These are phyloP conservation scores for Prunus kanzakura DNA, from an alignment of 306 rosid genomes.

Conservation along the genomic window DNA sequence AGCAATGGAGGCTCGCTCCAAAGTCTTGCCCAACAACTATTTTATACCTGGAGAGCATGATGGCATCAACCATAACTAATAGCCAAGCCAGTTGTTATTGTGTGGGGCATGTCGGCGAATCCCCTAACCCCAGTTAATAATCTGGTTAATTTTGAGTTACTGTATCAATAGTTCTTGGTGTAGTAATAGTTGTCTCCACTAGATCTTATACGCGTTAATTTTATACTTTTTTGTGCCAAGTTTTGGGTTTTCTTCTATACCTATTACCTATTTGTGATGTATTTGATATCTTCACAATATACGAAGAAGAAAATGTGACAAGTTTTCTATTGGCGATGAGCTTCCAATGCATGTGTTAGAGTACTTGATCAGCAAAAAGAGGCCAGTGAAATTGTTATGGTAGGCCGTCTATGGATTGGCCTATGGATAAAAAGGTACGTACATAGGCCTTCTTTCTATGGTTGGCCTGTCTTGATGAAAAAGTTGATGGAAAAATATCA, in stretches of 20 bases:
- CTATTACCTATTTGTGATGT: too few species aligned
- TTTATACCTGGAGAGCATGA: conserved; percentile 34
- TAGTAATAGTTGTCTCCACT: background rate
- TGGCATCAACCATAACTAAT: conserved; percentile 6
- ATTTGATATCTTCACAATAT: too few species aligned
- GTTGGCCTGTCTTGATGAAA: conserved; percentile 34
- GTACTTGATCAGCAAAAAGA: background rate
- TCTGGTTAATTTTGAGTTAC: background rate
- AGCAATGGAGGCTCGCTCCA: background rate
- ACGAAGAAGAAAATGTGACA: too few species aligned
- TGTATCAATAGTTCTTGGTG: background rate
- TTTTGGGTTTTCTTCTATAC: too few species aligned
- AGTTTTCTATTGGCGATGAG: background rate
- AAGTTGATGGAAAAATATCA: conserved; percentile 44
- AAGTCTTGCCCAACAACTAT: conserved; percentile 41
- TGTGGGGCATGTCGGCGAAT: conserved; percentile 41
- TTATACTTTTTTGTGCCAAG: background rate
- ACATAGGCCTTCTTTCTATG: conserved; percentile 23
- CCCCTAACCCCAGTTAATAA: conserved; percentile 30
- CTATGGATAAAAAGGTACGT: conserved; percentile 19
- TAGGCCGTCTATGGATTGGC: background rate
- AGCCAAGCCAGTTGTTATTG: conserved; percentile 27
- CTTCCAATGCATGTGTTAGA: background rate
- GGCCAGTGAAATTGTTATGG: conserved; percentile 1
- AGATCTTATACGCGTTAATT: background rate